A percentile compares a stretch with the other conserved stretches of the same genome.
These are phyloP conservation scores for Venturia pyrina DNA, from an alignment of 2,329 filamentous ascomycete genomes.

Conservation along the genomic window DNA sequence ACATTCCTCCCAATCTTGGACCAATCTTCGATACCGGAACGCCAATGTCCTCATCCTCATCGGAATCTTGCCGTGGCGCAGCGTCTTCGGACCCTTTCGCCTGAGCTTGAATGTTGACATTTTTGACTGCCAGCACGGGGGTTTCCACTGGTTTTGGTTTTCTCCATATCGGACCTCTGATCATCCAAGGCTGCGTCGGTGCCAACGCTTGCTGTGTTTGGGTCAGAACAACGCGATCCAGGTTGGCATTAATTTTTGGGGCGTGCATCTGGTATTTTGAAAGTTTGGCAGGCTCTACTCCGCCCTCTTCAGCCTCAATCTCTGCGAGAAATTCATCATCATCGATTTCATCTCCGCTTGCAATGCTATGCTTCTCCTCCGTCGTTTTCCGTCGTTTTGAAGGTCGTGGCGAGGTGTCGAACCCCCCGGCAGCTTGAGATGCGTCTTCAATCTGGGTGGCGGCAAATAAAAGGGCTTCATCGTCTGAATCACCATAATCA, in stretches of 20 bases:
- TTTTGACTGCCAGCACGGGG: not conserved
- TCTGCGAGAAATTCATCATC: not conserved
- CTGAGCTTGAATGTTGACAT: slow-evolving; percentile 18
- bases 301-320: slow-evolving; percentile 9
- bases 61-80: not conserved
- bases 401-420: slow-evolving; percentile 25
- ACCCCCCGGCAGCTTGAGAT: slow-evolving; percentile 19
- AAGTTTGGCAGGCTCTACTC: slow-evolving; percentile 19
- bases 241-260: slow-evolving; percentile 28
- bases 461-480: slow-evolving; percentile 55
- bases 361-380: slow-evolving; percentile 14
- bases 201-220: slow-evolving; percentile 29
- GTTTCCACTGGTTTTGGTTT: slow-evolving; percentile 20
- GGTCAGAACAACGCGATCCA: slow-evolving; percentile 32
- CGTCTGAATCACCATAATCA: slow-evolving; percentile 55
- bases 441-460: slow-evolving; percentile 40
- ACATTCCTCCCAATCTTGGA: not conserved
- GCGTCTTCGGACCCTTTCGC: slow-evolving; percentile 16
- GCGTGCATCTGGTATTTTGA: slow-evolving; percentile 34
- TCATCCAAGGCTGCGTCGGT: slow-evolving; percentile 32
- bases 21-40: not conserved
- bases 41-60: not conserved
- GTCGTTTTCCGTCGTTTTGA: slow-evolving; percentile 26
- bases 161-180: slow-evolving; percentile 39
- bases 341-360: slow-evolving; percentile 17